Evolutionary conservation across 257 asterid genomes (phyloP), one percentile per base, ranked within the genome.

Genomic region (Knoxia roxburghii): DNA sequence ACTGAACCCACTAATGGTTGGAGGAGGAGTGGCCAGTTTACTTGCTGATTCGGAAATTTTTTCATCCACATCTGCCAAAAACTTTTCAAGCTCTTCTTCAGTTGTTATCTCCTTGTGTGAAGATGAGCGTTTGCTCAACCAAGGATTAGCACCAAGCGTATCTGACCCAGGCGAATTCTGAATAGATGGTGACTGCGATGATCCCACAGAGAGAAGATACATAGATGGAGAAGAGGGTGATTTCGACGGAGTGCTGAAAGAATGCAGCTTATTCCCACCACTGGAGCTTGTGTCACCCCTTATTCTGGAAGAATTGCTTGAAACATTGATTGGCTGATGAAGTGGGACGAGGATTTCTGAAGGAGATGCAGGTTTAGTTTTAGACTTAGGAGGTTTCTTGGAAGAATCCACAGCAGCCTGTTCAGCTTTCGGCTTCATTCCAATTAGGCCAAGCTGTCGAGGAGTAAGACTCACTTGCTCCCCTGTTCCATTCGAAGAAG

Each of bases 1-100:
- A 37, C 89, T 86, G 73, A 86, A 89, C 65, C 88, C 92, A 71
- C 76, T 85, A 71, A 78, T 73, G 72, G 85, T 87, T 60, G 90
- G 83, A 9, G 99, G 87, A 63, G 99, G 99, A 67, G 95, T 93
- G 52, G 82, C 76, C 82, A 86, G 32, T 76, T 86, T 89, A 77
- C 80, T 78, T 6, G 82, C 90, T 55, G 96, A 79, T 78, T 86
- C 92, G 27, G 85, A 81, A 76, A 89, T 79, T 80, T 86, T 90
- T 79, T 90, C 95, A 62, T 85, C 95, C 33, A 84, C 83, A 79
- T 93, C 99, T 67, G 89, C 96, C 88, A 93, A 77, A 70, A 93
- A 90, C 29, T 41, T 77, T 72, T 93, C 96, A 66, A 93, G 87
- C 63, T 75, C 89, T 75, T 84, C 82, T 79, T 88, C 96, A 40